Evolutionary conservation across 1,284 basidiomycete species (phyloP).

Genomic region (Coniophora puteana): DNA sequence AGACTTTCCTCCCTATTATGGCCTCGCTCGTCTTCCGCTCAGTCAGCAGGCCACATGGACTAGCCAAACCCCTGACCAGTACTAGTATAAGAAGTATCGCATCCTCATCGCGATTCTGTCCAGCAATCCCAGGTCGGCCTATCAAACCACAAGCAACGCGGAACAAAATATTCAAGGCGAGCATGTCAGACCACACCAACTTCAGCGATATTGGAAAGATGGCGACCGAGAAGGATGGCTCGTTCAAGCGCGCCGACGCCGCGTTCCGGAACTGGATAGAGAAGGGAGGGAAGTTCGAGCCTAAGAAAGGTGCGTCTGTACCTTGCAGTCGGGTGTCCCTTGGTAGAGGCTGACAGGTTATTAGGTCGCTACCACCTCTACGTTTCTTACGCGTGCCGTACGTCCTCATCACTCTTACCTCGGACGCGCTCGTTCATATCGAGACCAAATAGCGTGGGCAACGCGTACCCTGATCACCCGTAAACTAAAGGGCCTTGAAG

Average conservation of each 20-base stretch:
- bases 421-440: slow-evolving; percentile 2
- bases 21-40: slow-evolving; percentile 6
- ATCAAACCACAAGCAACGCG: too few relatives aligned
- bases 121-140: too few relatives aligned
- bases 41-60: slow-evolving; percentile 2
- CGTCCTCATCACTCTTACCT: slow-evolving; percentile 26
- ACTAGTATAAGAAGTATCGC: too few relatives aligned
- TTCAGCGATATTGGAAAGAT: slow-evolving; percentile 65
- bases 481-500: slow-evolving; percentile 89
- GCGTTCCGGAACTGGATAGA: slow-evolving; percentile 76
- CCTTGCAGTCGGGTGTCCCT: neutral
- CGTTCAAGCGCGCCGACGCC: slow-evolving; percentile 76
- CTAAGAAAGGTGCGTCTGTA: slow-evolving; percentile 67
- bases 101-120: too few relatives aligned
- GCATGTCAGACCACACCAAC: too few relatives aligned
- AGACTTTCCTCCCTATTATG: slow-evolving; percentile 3
- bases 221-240: slow-evolving; percentile 67
- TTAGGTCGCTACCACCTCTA: slow-evolving; percentile 89
- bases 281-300: slow-evolving; percentile 70
- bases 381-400: slow-evolving; percentile 77
- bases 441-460: slow-evolving; percentile 90
- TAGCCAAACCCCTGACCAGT: slow-evolving; percentile 7
- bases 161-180: too few relatives aligned
- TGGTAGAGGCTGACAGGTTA: neutral
- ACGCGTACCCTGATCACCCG: slow-evolving; percentile 87